phyloP scores from a whole-genome alignment of 2,329 filamentous ascomycete genomes.

The Fusarium burgessii region DNA sequence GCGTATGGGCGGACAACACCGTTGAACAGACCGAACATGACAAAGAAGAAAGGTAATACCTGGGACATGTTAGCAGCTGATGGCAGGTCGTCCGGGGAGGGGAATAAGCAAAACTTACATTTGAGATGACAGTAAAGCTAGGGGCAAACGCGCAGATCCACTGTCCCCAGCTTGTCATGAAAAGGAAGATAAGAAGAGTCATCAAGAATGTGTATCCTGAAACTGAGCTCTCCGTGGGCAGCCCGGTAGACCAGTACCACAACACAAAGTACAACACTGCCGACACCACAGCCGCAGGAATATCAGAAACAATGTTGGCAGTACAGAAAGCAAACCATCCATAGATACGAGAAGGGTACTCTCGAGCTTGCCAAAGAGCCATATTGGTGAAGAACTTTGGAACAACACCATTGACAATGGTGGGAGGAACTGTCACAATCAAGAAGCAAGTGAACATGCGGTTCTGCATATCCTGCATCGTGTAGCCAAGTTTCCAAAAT shows the following conservation, averaged over 20 bases:
- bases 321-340: constrained; percentile 82
- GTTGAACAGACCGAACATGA: constrained; percentile 82
- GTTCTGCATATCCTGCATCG: constrained; percentile 77
- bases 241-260: constrained; percentile 82
- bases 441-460: constrained; percentile 80
- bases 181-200: constrained; percentile 81
- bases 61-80: constrained; percentile 48
- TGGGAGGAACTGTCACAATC: constrained; percentile 72
- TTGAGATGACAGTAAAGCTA: constrained; percentile 81
- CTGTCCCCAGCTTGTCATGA: constrained; percentile 81
- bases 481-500: constrained; percentile 76
- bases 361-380: constrained; percentile 78
- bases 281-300: constrained; percentile 75
- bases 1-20: constrained; percentile 78
- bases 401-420: constrained; percentile 78
- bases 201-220: constrained; percentile 84
- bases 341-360: constrained; percentile 80
- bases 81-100: background rate
- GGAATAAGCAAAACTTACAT: constrained; percentile 55
- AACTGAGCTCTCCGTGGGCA: constrained; percentile 72
- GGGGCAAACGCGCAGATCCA: constrained; percentile 88
- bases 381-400: constrained; percentile 84
- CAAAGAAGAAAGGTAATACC: constrained; percentile 82
- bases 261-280: constrained; percentile 76
- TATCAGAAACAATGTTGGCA: constrained; percentile 78